Evolutionary conservation across 192 early-diverging fungal genomes (phyloP).

Genomic region (Entomortierella beljakovae): DNA sequence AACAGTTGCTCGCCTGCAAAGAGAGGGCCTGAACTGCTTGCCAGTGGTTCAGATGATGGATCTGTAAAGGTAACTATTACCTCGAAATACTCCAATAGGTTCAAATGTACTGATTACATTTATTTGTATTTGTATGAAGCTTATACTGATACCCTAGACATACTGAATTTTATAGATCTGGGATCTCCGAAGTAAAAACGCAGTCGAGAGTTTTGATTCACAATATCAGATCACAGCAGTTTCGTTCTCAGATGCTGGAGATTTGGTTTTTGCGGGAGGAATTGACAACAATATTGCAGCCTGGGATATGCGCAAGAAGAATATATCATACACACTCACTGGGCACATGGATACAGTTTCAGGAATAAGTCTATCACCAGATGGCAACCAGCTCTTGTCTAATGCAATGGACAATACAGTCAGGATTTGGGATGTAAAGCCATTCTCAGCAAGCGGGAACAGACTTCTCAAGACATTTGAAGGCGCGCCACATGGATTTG

Average conservation of each 20-base stretch:
- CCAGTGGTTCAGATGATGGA: constrained; percentile 89
- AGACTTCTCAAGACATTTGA: constrained; percentile 85
- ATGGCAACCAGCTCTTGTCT: constrained; percentile 85
- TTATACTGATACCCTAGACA: background rate
- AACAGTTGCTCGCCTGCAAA: constrained; percentile 82
- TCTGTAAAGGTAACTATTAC: constrained; percentile 62
- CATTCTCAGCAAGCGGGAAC: constrained; percentile 75
- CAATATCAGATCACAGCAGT: constrained; percentile 82
- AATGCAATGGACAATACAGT: constrained; percentile 97
- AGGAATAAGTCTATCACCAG: constrained; percentile 85
- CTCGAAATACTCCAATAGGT: no score
- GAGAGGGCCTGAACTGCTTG: constrained; percentile 81
- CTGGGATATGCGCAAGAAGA: constrained; percentile 90
- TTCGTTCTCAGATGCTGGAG: constrained; percentile 79
- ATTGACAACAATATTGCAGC: constrained; percentile 90
- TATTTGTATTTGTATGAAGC: no score
- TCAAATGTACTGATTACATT: no score
- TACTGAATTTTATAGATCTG: constrained; percentile 58
- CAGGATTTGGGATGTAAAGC: constrained; percentile 95
- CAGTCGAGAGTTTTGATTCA: constrained; percentile 68
- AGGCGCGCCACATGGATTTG: constrained; percentile 95
- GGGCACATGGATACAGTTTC: constrained; percentile 95
- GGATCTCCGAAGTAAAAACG: constrained; percentile 76
- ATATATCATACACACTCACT: constrained; percentile 69
- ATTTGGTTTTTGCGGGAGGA: constrained; percentile 86